Percentiles rank a stretch among this genome's conserved stretches.
phyloP scores from a whole-genome alignment of 176 grass and related monocot species.

The Phragmites australis region DNA sequence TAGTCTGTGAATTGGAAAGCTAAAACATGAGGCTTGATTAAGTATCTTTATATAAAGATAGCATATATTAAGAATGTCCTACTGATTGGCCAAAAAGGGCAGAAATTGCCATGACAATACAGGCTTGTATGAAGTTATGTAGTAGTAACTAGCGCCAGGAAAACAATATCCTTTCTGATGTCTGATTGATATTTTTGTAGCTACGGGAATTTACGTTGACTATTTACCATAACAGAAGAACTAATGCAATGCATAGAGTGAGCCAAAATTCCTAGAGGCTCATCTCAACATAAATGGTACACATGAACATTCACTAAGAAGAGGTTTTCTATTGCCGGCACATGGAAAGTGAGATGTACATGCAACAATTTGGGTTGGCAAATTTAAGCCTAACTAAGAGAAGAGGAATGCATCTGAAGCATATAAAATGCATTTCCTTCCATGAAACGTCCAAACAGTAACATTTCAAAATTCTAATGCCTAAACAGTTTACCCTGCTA shows the following conservation, averaged over 20 bases:
- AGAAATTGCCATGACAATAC: not conserved
- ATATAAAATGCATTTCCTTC: not conserved
- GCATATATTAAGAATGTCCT: not conserved
- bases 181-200: not conserved
- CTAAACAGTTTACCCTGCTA: not conserved
- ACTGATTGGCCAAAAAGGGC: not conserved
- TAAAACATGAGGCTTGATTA: not conserved
- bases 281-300: not conserved
- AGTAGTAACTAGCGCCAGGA: not conserved
- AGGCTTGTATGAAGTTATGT: not conserved
- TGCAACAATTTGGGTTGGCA: not conserved
- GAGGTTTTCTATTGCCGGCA: not conserved
- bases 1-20: conserved; percentile 47
- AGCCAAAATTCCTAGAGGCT: not conserved
- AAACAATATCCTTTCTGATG: not conserved
- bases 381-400: not conserved
- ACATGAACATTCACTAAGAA: not conserved
- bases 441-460: not conserved
- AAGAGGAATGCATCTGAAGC: not conserved
- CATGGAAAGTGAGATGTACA: not conserved
- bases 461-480: not conserved
- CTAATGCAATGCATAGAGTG: not conserved
- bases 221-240: not conserved
- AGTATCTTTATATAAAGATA: not conserved
- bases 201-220: not conserved